Evolutionary conservation across 2,329 filamentous ascomycete genomes (phyloP), one percentile per base, ranked within the genome.

Genomic region (Aspergillus piperis): DNA sequence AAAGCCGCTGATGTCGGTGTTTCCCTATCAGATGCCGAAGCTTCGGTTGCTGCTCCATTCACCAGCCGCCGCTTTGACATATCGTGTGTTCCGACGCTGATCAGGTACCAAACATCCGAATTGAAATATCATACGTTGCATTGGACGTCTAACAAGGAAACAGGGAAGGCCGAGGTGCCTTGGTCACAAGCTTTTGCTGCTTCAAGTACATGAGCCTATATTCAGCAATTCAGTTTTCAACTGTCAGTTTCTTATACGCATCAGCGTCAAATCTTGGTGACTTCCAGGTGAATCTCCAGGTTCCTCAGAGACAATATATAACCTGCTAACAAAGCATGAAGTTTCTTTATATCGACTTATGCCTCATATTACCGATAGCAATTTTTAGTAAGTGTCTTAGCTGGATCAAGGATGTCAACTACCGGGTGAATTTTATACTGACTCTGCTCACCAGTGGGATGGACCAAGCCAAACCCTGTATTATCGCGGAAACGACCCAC

Each of bases 201-300:
- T 99, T 99, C 84, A 99, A 98, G 81, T 99, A 96, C 78, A 99
- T 99, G 96, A 96, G 91, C 69, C 79, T 99, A 66, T 99, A 99
- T 81, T 98, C 93, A 2, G 94, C 95, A n/a, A 99, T 99, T 66
- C 95, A 99, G 76, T 99, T 99, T 80, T 96, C 92, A 7, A 92
- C 91, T 0, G 96, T 99, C 71, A 96, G 90, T 83, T 97, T 99
- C 73, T 84, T 99, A 15, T 99, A 99, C 76, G 91, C 92, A 6
- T 92, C 88, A 7, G 96, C 90, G 10, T 96, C 91, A 8, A 99
- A 99, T 73, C 82, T 99, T 5, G 96, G 95, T 53, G 95, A 99
- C 75, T 98, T 99, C 73, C 95, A 98, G 77, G 85, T 87, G 72
- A 64, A 65, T 19, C 32, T n/a, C 25, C 2, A 21, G 13, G 15